Evolutionary conservation across 192 early-diverging fungal genomes (phyloP).

Genomic region (Linnemannia schmuckeri): DNA sequence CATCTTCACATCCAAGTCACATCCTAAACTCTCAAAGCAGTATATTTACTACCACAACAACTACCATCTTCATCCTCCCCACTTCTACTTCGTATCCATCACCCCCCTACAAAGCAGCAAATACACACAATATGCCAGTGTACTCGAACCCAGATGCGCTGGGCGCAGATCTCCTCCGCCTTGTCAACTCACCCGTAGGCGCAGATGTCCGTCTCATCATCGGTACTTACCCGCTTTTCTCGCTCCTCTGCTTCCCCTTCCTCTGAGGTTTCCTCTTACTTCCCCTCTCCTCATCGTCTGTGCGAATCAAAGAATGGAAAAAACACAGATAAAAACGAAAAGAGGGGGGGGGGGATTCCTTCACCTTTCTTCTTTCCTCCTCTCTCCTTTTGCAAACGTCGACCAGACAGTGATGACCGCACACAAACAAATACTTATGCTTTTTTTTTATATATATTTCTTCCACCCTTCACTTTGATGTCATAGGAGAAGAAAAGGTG

Average conservation of each 20-base stretch:
- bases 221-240: slow-evolving; percentile 10
- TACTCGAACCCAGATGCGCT: slow-evolving; percentile 43
- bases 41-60: too few relatives aligned
- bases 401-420: neutral
- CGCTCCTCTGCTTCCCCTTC: neutral
- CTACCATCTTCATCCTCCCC: neutral
- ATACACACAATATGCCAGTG: slow-evolving; percentile 19
- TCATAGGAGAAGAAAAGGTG: slow-evolving; percentile 41
- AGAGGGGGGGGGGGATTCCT: neutral
- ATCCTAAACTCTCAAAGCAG: neutral
- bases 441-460: neutral
- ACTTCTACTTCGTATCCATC: neutral
- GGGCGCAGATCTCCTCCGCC: slow-evolving; percentile 36
- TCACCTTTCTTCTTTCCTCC: neutral
- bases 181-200: slow-evolving; percentile 41
- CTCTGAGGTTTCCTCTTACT: neutral
- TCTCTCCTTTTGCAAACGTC: neutral
- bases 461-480: neutral
- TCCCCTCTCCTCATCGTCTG: neutral
- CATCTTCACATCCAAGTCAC: neutral
- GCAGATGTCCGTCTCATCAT: slow-evolving; percentile 44
- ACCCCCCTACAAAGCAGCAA: neutral
- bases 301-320: neutral
- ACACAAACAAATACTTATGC: neutral
- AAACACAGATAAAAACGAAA: neutral